Base-by-base conservation (phyloP, 495 filamentous ascomycete species). In the Neurospora pannonica region DNA sequence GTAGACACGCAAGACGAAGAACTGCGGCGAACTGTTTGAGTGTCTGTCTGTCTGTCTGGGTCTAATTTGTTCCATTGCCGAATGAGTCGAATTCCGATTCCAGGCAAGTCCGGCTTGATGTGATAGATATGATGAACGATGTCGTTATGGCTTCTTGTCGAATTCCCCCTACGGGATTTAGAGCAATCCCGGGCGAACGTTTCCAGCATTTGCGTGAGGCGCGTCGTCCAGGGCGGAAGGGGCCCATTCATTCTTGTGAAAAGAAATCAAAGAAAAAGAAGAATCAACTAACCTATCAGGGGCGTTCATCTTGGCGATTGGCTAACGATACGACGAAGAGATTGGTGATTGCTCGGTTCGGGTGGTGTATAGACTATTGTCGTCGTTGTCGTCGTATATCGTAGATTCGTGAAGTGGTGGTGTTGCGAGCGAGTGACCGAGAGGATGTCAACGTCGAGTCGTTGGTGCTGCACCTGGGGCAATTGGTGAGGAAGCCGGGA, bases 301-400 rank as follows among this genome's bases (percentile, higher is more conserved):
- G 3, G 91, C 91, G 81, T 93, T 93, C 91, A 93, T 93, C 28
- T 80, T 88, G 80, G 46, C 24, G 28, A 67, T 19, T 34, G 54
- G 31, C 0, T 67, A 34, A 67, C 5, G 54, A 67, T 67, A 19
- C 1, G 28, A 67, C 48, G 28, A 34, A 67, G 54, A 34, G 13
- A 0, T 11, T 34, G 31, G 7, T 67, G 28, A 3, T 34, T 24
- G 13, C 3, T 67, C 54, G 48, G 31, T 31, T 31, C 31, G 36
- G 36, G 28, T 36, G 28, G 54, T 34, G 54, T 31, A 17, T 67
- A 69, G 69, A 70, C 70, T 46, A n/a, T 36, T 40, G n/a, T 24
- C 39, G 36, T 73, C 4, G 60, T 74, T 72, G 70, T 75, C 42
- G 48, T 69, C 5, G 70, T 77, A 70, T 34, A 19, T 36, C 54